phyloP scores from a whole-genome alignment of 2,329 filamentous ascomycete species.

The Calonectria hawksworthii region DNA sequence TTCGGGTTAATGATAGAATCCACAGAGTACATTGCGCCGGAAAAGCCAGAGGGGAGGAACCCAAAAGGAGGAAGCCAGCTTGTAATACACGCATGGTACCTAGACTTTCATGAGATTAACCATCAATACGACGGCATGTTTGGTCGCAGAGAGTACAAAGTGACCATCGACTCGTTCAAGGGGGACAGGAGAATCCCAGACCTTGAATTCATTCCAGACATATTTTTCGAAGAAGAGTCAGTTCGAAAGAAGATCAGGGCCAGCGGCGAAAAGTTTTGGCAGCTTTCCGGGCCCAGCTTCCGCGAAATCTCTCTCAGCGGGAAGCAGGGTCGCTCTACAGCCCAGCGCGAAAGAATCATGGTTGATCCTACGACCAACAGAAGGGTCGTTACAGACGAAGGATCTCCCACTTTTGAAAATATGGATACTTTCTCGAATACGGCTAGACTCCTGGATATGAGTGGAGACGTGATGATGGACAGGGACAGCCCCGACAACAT shows the following conservation, averaged over 20 bases:
- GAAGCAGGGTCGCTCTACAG: neutral
- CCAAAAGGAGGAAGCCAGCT: neutral
- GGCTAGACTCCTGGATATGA: neutral
- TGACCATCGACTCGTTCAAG: neutral
- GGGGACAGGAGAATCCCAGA: neutral
- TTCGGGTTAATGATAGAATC: neutral
- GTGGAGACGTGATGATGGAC: neutral
- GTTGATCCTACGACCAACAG: neutral
- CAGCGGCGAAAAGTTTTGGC: neutral
- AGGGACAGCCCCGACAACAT: neutral
- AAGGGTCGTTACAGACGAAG: neutral
- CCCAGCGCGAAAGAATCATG: neutral
- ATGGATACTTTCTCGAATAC: neutral
- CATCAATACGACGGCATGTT: neutral
- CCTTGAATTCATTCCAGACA: neutral
- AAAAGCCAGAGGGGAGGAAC: neutral
- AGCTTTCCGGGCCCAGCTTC: neutral
- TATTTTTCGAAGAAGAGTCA: neutral
- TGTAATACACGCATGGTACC: neutral
- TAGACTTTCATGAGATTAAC: neutral
- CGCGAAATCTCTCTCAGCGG: neutral
- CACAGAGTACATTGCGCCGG: neutral
- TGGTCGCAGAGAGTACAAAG: neutral
- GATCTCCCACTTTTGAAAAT: neutral
- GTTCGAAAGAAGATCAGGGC: neutral